Base-by-base conservation (phyloP, 768 basidiomycete species). In the Royoungia palumana region DNA sequence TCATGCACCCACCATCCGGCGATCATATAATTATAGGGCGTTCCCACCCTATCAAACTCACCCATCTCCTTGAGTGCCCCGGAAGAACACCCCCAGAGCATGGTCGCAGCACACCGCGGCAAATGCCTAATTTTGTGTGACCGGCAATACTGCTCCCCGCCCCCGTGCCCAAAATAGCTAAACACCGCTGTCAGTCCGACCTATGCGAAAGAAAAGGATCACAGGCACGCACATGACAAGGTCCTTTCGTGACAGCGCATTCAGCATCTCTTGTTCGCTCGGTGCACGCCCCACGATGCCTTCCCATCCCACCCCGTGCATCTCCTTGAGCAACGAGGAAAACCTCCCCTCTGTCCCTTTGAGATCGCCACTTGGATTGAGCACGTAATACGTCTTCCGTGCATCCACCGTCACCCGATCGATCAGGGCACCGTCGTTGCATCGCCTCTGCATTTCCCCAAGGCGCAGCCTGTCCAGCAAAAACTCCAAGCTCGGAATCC, bases 71-170 rank as follows among this genome's bases (percentile, higher is more conserved):
- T 77, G 53, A 99, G 67, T 1, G 80, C 70, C 10, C 95, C 96
- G 0, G 94, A 97, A 0, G 96, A 99, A 73, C 96, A 99, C 1
- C 96, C 96, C 96, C 95, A 99, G 4, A 99, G 78, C 91, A 98
- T 94, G 2, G 89, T 88, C 13, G 87, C 86, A 7, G 96, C 94
- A 63, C 96, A 98, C n/a, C 77, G 75, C 1, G 80, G 78, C 28
- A 98, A 74, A 50, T 85, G 79, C 8, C 90, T 78, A 45, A 99
- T 81, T 59, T 85, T 88, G 64, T 89, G 86, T 2, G 93, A 90
- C 3, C 90, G 85, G 7, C 90, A 76, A 60, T 95, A 99, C 58
- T 98, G 95, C 62, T 97, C 94, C 2, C 83, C 94, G 7, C 94
- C 94, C 2, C 93, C 93, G 59, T 99, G 96, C 13, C 96, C 96